Conservation (phyloP, 1,284 basidiomycete species). For the Trichosporon coremiiforme region DNA sequence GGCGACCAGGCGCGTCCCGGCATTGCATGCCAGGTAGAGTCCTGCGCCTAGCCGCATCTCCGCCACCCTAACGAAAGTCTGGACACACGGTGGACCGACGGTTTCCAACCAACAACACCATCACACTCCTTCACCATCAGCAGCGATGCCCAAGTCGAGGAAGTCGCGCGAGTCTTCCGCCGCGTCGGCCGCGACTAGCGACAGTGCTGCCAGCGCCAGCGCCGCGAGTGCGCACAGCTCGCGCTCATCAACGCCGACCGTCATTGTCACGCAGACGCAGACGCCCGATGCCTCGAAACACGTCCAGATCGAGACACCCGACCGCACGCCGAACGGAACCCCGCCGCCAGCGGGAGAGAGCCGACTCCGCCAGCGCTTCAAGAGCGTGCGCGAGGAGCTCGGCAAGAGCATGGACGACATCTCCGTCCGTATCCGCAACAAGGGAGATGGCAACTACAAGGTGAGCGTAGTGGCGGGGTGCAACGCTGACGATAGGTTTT, state of each 20-base stretch:
- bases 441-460: constrained; percentile 29
- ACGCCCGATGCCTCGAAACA: not conserved
- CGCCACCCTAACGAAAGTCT: not conserved
- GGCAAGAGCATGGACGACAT: constrained; percentile 41
- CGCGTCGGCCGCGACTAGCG: not conserved
- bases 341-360: not conserved
- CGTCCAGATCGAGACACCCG: not conserved
- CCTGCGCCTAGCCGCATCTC: not conserved
- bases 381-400: constrained; percentile 29
- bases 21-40: not conserved
- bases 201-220: not conserved
- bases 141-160: not conserved
- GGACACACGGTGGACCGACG: not conserved
- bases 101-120: not conserved
- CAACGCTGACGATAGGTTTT: constrained; percentile 26
- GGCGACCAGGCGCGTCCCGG: not conserved
- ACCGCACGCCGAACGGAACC: not conserved
- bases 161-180: not conserved
- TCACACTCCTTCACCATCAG: not conserved
- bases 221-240: not conserved
- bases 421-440: constrained; percentile 44
- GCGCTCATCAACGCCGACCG: not conserved
- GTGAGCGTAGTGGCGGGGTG: constrained; percentile 5
- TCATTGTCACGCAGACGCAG: not conserved
- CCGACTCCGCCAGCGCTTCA: constrained; percentile 26